A percentile compares a stretch with the other conserved stretches of the same genome.
Evolutionary conservation across 768 basidiomycete species (phyloP).

Genomic region (Polyporus arcularius): DNA sequence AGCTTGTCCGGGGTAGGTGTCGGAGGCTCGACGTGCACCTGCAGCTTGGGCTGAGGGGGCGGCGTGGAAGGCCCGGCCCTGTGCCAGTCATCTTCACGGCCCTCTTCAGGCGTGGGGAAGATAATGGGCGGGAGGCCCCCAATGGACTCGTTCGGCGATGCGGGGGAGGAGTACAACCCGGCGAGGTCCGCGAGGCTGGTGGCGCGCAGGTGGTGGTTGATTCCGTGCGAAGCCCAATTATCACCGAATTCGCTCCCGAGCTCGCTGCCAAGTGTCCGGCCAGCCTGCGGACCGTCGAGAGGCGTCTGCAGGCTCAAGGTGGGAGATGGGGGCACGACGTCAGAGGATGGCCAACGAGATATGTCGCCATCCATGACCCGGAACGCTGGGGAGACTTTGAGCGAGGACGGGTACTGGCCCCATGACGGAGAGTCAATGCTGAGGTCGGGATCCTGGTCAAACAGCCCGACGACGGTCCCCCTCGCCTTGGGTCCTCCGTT

Average conservation of each 20-base stretch:
- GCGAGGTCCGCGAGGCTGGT: slow-evolving; percentile 57
- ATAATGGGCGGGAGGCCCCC: neutral
- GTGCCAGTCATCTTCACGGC: slow-evolving; percentile 1
- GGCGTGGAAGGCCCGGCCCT: slow-evolving; percentile 18
- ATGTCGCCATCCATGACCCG: slow-evolving; percentile 7
- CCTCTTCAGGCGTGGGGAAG: neutral
- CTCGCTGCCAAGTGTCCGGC: slow-evolving; percentile 54
- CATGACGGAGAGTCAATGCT: neutral
- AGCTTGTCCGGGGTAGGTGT: slow-evolving; percentile 23
- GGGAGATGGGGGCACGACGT: slow-evolving; percentile 15
- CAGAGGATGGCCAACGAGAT: slow-evolving; percentile 26
- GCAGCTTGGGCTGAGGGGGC: slow-evolving; percentile 18
- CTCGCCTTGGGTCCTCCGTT: slow-evolving; percentile 33
- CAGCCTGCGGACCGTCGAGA: slow-evolving; percentile 22
- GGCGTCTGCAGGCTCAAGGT: slow-evolving; percentile 15
- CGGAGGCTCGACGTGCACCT: slow-evolving; percentile 29
- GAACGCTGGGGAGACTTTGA: slow-evolving; percentile 20
- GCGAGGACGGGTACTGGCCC: slow-evolving; percentile 16
- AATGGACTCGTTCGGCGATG: slow-evolving; percentile 8
- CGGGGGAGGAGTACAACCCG: slow-evolving; percentile 22
- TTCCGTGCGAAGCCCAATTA: slow-evolving; percentile 40
- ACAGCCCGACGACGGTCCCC: slow-evolving; percentile 65
- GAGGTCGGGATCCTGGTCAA: slow-evolving; percentile 37
- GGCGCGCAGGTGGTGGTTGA: slow-evolving; percentile 49
- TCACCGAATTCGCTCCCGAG: slow-evolving; percentile 55